Evolutionary conservation across 1,284 basidiomycete species (phyloP).

Genomic region (Ceratobasidium papillatum): DNA sequence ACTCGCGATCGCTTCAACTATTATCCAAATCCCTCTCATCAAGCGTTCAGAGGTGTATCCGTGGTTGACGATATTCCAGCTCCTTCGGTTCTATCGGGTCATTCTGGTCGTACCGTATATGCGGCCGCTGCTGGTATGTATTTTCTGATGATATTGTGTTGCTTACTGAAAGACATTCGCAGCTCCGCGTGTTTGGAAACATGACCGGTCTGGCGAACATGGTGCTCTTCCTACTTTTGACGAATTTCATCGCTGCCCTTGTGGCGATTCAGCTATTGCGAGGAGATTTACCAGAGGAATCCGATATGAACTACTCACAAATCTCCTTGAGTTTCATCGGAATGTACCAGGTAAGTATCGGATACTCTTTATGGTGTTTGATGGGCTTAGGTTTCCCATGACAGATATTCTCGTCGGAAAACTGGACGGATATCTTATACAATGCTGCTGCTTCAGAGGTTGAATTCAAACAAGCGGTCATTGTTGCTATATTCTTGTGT

Average conservation of each 20-base stretch:
- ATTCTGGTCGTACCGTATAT: slow-evolving; percentile 89
- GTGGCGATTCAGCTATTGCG: slow-evolving; percentile 79
- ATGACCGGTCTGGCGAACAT: slow-evolving; percentile 93
- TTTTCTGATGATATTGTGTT: slow-evolving; percentile 41
- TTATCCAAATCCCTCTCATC: slow-evolving; percentile 90
- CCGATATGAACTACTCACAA: slow-evolving; percentile 84
- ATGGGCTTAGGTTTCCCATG: slow-evolving; percentile 26
- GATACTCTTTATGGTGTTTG: neutral
- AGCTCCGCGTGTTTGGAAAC: slow-evolving; percentile 92
- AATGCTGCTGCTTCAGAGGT: slow-evolving; percentile 70
- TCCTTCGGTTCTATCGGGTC: slow-evolving; percentile 92
- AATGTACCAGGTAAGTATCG: slow-evolving; percentile 69
- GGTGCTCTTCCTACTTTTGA: slow-evolving; percentile 89
- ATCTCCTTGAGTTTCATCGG: slow-evolving; percentile 89
- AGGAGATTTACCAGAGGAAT: slow-evolving; percentile 72
- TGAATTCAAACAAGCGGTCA: slow-evolving; percentile 72
- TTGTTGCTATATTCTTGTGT: slow-evolving; percentile 80
- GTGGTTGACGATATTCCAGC: slow-evolving; percentile 93
- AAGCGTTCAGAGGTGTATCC: slow-evolving; percentile 73
- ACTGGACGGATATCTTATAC: slow-evolving; percentile 92
- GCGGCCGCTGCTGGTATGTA: slow-evolving; percentile 75
- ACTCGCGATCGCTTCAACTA: slow-evolving; percentile 80
- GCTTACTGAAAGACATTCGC: neutral
- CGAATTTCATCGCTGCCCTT: slow-evolving; percentile 88
- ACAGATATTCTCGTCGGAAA: slow-evolving; percentile 91